phyloP scores from a whole-genome alignment of 2,329 filamentous ascomycete genomes.

The Stagonosporopsis cucurbitacearum region DNA sequence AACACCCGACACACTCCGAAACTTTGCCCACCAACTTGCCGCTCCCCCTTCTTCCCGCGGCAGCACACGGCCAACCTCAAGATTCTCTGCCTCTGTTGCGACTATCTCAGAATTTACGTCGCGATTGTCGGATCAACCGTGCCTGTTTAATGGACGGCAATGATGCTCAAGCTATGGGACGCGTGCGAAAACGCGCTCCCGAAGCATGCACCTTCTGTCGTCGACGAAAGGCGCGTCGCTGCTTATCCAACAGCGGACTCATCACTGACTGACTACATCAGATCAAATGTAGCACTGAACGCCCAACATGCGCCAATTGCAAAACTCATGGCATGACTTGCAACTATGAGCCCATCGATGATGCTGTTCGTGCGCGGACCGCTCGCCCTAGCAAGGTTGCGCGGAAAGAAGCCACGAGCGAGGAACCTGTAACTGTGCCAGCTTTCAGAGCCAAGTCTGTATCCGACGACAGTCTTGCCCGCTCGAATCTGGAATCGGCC shows the following conservation, averaged over 20 bases:
- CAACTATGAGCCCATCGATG: slow-evolving; percentile 48
- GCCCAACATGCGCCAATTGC: slow-evolving; percentile 57
- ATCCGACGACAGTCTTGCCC: slow-evolving; percentile 9
- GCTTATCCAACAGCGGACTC: neutral
- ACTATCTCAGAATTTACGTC: neutral
- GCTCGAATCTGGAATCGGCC: slow-evolving; percentile 5
- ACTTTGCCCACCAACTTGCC: neutral
- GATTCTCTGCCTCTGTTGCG: neutral
- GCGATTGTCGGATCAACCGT: neutral
- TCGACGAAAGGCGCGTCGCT: slow-evolving; percentile 45
- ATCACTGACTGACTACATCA: slow-evolving; percentile 23
- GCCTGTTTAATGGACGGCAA: slow-evolving; percentile 5
- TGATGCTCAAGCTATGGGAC: slow-evolving; percentile 18
- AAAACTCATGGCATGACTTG: slow-evolving; percentile 55
- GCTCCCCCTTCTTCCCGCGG: slow-evolving; percentile 7
- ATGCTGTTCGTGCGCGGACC: slow-evolving; percentile 21
- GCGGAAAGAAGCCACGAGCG: slow-evolving; percentile 14
- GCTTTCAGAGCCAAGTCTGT: neutral
- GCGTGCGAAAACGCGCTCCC: slow-evolving; percentile 31
- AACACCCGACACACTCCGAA: no score
- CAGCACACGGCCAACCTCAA: neutral
- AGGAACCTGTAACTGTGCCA: neutral
- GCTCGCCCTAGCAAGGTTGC: slow-evolving; percentile 28
- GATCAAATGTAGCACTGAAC: slow-evolving; percentile 59
- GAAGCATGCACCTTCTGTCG: slow-evolving; percentile 51